phyloP scores from a whole-genome alignment of 805 yeast species.

The Saccharomyces mikatae region DNA sequence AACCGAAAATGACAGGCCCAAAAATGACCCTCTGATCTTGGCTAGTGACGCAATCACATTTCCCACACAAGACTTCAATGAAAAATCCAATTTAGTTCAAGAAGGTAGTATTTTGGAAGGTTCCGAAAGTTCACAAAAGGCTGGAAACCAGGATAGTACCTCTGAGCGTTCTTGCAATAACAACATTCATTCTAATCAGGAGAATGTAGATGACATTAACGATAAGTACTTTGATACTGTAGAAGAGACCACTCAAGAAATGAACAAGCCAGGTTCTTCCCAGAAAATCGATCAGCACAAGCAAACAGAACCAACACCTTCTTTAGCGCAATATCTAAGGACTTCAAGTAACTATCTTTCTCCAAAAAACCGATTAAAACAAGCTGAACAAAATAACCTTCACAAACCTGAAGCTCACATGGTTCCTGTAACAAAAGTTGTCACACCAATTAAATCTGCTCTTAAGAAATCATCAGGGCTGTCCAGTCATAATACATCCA shows the following conservation, averaged over 20 bases:
- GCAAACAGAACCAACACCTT: conserved; percentile 3
- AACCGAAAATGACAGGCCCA: not conserved
- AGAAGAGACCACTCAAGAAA: not conserved
- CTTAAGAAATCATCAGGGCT: conserved; percentile 28
- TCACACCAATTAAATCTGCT: conserved; percentile 40
- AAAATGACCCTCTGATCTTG: not conserved
- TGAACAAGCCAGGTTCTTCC: not conserved
- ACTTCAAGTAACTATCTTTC: conserved; percentile 29
- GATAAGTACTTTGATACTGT: not conserved
- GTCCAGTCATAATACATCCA: conserved; percentile 16
- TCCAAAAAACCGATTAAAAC: not conserved
- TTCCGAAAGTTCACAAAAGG: not conserved
- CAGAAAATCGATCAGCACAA: not conserved
- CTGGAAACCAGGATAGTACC: not conserved
- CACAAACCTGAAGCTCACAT: not conserved
- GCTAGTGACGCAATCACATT: not conserved
- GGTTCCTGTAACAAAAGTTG: conserved; percentile 5
- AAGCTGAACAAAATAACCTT: not conserved
- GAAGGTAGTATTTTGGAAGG: not conserved
- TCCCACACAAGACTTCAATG: not conserved
- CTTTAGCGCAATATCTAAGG: conserved; percentile 43
- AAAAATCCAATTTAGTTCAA: not conserved
- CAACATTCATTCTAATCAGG: not conserved
- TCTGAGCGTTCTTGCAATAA: not conserved
- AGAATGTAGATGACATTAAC: not conserved